Percentiles rank a stretch among this genome's conserved stretches.
Evolutionary conservation across 2,329 filamentous ascomycete genomes (phyloP).

Genomic region (Aspergillus sp.): DNA sequence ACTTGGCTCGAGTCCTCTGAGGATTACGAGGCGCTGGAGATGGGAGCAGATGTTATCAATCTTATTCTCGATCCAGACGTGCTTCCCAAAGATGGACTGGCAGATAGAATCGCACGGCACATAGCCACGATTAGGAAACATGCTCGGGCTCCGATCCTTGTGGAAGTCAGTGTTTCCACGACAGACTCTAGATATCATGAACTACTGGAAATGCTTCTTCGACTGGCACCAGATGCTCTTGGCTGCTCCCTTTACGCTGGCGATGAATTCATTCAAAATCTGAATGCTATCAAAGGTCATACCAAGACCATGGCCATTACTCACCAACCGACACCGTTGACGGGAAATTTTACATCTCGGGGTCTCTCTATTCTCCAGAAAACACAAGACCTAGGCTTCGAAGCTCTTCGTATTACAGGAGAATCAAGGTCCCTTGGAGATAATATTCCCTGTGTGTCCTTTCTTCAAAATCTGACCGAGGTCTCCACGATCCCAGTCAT

Average conservation of each 20-base stretch:
- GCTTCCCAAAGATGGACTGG: not conserved
- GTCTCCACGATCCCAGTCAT: conserved; percentile 8
- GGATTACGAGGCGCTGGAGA: conserved; percentile 10
- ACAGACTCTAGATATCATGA: not conserved
- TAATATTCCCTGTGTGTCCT: conserved; percentile 8
- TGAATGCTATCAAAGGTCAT: conserved; percentile 6
- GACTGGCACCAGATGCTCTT: conserved; percentile 11
- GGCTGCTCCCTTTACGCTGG: conserved; percentile 5
- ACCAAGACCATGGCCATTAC: conserved; percentile 8
- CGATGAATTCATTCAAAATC: not conserved
- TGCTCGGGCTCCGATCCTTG: conserved; percentile 13
- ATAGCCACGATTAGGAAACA: conserved; percentile 11
- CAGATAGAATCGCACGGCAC: conserved; percentile 4
- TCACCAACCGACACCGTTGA: conserved; percentile 1
- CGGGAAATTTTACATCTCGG: not conserved
- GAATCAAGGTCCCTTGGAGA: conserved; percentile 3
- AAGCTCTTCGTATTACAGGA: conserved; percentile 11
- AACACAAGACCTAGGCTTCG: conserved; percentile 1
- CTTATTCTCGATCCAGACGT: conserved; percentile 3
- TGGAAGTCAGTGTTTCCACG: conserved; percentile 6
- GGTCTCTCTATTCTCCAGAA: conserved; percentile 1
- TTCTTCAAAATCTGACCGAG: conserved; percentile 1
- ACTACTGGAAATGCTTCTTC: conserved; percentile 5
- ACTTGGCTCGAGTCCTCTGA: conserved; percentile 5
- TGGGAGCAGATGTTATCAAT: conserved; percentile 13